These are phyloP conservation scores for Rhodotorula sp. DNA, from an alignment of 1,284 basidiomycete species.

Conservation along the genomic window DNA sequence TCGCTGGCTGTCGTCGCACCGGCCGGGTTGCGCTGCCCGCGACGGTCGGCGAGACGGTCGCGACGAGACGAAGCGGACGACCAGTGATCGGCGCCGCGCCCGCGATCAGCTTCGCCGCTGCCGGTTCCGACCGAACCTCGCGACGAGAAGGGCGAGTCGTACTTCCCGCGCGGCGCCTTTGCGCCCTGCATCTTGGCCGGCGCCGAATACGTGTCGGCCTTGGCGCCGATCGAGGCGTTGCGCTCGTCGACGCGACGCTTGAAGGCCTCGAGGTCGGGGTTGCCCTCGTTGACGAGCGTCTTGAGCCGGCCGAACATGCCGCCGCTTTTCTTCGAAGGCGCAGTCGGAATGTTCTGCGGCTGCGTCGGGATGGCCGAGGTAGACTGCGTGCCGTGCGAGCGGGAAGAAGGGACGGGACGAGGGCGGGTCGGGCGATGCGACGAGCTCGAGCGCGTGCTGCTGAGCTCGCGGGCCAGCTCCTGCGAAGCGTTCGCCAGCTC, in stretches of 20 bases:
- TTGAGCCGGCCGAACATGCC: conserved; percentile 44
- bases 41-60: conserved; percentile 36
- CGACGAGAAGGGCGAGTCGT: conserved; percentile 35
- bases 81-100: conserved; percentile 35
- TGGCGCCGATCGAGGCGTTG: conserved; percentile 38
- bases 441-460: conserved; percentile 54
- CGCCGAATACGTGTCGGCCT: conserved; percentile 30
- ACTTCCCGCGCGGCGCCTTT: conserved; percentile 10
- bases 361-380: conserved; percentile 22
- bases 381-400: conserved; percentile 34
- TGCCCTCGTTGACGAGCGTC: conserved; percentile 45
- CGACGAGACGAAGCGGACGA: conserved; percentile 36
- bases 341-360: conserved; percentile 4
- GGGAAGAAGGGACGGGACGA: conserved; percentile 14
- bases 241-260: conserved; percentile 42
- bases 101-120: conserved; percentile 27
- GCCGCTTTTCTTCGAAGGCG: not conserved
- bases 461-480: conserved; percentile 77
- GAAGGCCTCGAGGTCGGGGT: conserved; percentile 46
- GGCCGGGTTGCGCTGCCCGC: not conserved
- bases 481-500: conserved; percentile 78
- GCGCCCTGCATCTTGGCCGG: conserved; percentile 44
- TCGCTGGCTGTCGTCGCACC: conserved; percentile 5
- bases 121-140: conserved; percentile 31
- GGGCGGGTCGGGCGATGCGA: conserved; percentile 8